Conservation (phyloP, 2,329 filamentous ascomycete genomes). For the Rhynchosporium secalis region DNA sequence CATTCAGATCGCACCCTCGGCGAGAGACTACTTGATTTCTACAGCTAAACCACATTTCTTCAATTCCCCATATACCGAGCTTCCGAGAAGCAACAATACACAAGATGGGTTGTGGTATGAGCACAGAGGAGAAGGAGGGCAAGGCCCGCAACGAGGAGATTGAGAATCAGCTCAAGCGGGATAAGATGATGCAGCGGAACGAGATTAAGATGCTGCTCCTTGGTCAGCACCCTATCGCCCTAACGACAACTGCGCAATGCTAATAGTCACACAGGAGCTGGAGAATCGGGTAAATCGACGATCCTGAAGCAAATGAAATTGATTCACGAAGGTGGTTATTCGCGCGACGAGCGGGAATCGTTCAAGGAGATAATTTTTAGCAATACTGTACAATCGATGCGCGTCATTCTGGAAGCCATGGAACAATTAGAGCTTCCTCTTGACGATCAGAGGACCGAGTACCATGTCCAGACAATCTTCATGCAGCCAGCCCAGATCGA, state of each 20-base stretch:
- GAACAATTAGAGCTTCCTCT: constrained; percentile 79
- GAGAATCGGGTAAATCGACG: constrained; percentile 95
- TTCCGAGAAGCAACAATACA: constrained; percentile 40
- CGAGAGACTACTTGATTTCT: not conserved
- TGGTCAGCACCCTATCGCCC: constrained; percentile 61
- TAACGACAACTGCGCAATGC: not conserved
- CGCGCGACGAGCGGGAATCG: constrained; percentile 90
- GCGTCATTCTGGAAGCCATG: constrained; percentile 90
- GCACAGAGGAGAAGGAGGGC: constrained; percentile 99
- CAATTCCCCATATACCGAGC: constrained; percentile 10
- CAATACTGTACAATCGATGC: constrained; percentile 92
- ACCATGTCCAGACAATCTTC: constrained; percentile 42
- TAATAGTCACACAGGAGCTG: constrained; percentile 53
- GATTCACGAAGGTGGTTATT: constrained; percentile 98
- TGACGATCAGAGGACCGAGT: constrained; percentile 54
- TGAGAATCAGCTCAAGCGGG: constrained; percentile 97
- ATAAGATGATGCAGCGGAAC: constrained; percentile 98
- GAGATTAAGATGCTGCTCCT: constrained; percentile 99
- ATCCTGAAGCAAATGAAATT: constrained; percentile 99
- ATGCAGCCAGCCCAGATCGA: constrained; percentile 61
- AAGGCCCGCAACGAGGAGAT: constrained; percentile 99
- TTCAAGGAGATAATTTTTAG: constrained; percentile 96
- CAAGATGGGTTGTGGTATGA: constrained; percentile 99
- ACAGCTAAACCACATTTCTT: constrained; percentile 11
- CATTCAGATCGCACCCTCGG: constrained; percentile 9